Evolutionary conservation across 2,329 filamentous ascomycete species (phyloP), one percentile per base, ranked within the genome.

Genomic region (Nectriaceae sp.): DNA sequence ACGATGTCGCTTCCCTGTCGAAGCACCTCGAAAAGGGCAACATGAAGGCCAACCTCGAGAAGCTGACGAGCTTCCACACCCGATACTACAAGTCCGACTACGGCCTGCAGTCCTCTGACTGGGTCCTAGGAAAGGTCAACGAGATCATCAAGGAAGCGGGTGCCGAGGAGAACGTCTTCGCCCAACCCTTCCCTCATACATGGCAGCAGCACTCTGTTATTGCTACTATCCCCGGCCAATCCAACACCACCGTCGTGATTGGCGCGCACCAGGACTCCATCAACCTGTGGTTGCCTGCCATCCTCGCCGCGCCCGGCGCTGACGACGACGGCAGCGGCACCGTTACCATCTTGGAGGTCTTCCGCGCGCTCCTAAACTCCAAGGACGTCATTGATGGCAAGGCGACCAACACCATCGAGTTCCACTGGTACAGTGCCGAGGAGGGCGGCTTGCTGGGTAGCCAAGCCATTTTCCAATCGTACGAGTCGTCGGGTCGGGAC

Each of bases 201-300:
- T 99, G 92, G 92, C 87, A 87, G 53, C 93, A 99, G 66, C 87
- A 87, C 71, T 93, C 87, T 54, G 87, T 97, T 65, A 95, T 97
- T 65, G 92, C 90, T 20, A 92, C 87, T 5, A 90, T 99, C 41
- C 93, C 93, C 0, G 93, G 93, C 47, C 81, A 88, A 74, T 88
- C 82, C 49, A 85, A 94, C 64, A 88, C 87, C 69, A 96, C 92
- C 1, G 80, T 97, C 19, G 86, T 97, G 16, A 87, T 97, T 57
- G 92, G 93, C 44, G 91, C 92, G 1, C 92, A 97, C 69, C 92
- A 96, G 68, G 93, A 97, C 70, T 95, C 89, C 62, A 95, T 96
- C 72, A 97, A 97, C 71, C 78, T 96, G 39, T 96, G 90, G 74
- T 72, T 96, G 11, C 93, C 92, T 1, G 89, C 87, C 3, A 76